Evolutionary conservation across 108 stramenopile genomes (phyloP), one percentile per base, ranked within the genome.

Genomic region (Skeletonema costatum): DNA sequence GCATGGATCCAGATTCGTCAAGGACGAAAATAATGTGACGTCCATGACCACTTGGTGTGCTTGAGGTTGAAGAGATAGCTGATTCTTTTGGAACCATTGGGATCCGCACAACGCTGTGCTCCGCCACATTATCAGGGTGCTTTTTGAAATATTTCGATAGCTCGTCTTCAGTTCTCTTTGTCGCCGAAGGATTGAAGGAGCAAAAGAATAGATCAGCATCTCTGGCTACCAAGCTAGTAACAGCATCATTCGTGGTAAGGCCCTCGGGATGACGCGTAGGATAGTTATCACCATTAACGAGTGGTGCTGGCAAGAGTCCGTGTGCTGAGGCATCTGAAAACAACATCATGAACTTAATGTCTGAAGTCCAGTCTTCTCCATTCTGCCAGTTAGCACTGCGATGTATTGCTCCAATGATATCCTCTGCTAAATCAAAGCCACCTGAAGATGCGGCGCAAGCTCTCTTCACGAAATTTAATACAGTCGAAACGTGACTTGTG

Each of bases 271-370:
- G 88, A 12, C 84, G 76, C 38, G 68, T 64, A 44, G 62, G 16
- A 46, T 87, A 86, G 33, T 50, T 62, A 66, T 89, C 88, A n/a
- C 42, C 75, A 56, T 82, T 85, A 13, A 6, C 16, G 31, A 61
- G 21, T 13, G 67, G 32, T n/a, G 67, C 39, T 32, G 71, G 48
- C 5, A 83, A 44, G 13, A 81, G 78, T 5, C 88, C 86, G 70
- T 89, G 88, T 42, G 86, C 76, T 39, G 88, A 74, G 42, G 88
- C 84, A 75, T 89, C 88, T 11, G 88, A 76, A 25, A 89, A 70
- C 7, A 89, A 42, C 31, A 89, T 41, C 35, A 89, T 66, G 67
- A 75, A 82, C 63, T 89, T 89, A 32, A 87, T 76, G 41, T 62
- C 72, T 19, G 83, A 77, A 29, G 71, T 58, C 88, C 88, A 89